Evolutionary conservation across 371 early-diverging fungal genomes (phyloP), one percentile per base, ranked within the genome.

Genomic region (Mucor piriformis): DNA sequence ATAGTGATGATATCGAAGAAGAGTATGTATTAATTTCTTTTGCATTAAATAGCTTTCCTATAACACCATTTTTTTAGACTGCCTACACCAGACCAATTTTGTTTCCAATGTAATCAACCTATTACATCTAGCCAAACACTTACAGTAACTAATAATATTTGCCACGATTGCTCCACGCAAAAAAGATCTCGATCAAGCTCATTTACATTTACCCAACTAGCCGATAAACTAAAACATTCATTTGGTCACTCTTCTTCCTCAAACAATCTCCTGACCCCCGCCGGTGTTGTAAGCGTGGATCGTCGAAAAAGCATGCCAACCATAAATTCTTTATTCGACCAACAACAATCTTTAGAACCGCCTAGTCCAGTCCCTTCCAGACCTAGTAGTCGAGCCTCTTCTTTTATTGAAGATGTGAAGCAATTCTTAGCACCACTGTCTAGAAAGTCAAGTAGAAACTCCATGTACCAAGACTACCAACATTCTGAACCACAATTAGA

Each of bases 391-490:
- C 27, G 67, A 18, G 67, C 67, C 6, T 67, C 67, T 25, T 67
- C 67, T 0, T 59, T 67, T 27, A 55, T 67, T 47, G 67, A 67
- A 43, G 67, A 67, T 29, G 57, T 67, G 3, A 67, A 67, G 10
- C 67, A 67, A 5, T 63, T 67, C 13, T 21, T 67, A 20, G 21
- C 63, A 0, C 67, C 67, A 18, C 20, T 67, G 2, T 63, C 63
- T 25, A 47, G 67, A 51, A 67, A 55, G 42, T 63, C 63, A 12
- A 67, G 67, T 52, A 24, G 63, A 34, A 67, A 54, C 6, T 67
- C 67, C 15, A 27, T 67, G 21, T 35, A 37, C 27, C 57, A 58
- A 43, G 66, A 66, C 0, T 64, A 50, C 29, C 58, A 64, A 25
- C 27, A 11, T 8, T 18, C 18, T 13, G 38, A 11, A 16, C 53